Percentiles rank a stretch among this genome's conserved stretches.
Evolutionary conservation across 495 filamentous ascomycete species (phyloP).

Genomic region (Talaromyces proteolyticus): DNA sequence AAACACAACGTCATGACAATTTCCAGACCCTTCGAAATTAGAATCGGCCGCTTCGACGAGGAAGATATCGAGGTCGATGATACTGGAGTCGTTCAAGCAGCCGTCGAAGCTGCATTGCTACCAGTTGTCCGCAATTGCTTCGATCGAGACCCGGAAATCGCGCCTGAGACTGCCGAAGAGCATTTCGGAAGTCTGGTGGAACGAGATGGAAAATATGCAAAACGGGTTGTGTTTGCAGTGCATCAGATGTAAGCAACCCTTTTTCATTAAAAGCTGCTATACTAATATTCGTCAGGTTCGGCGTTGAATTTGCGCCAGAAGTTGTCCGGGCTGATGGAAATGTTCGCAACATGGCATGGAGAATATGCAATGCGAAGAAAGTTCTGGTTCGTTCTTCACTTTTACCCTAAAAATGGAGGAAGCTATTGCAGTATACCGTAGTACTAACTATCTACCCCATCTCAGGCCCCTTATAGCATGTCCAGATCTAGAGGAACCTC

Average conservation of each 20-base stretch:
- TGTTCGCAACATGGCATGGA: conserved; percentile 87
- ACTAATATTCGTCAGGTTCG: conserved; percentile 52
- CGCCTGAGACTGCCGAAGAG: conserved; percentile 74
- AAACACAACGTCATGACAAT: conserved; percentile 96
- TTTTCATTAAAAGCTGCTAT: neutral
- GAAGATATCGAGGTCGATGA: conserved; percentile 49
- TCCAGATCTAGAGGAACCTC: conserved; percentile 33
- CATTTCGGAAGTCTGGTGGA: conserved; percentile 78
- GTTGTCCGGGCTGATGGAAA: conserved; percentile 92
- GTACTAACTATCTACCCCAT: neutral
- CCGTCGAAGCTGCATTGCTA: conserved; percentile 71
- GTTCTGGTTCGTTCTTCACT: conserved; percentile 64
- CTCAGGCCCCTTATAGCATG: conserved; percentile 44
- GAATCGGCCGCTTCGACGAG: conserved; percentile 69
- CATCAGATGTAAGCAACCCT: conserved; percentile 66
- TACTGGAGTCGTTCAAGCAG: conserved; percentile 41
- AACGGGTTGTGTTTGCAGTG: conserved; percentile 86
- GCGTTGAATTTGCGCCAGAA: conserved; percentile 87
- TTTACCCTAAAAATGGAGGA: conserved; percentile 4
- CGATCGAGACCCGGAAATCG: conserved; percentile 86
- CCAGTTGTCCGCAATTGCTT: conserved; percentile 87
- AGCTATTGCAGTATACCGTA: neutral
- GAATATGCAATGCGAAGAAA: conserved; percentile 91
- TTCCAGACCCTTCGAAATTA: conserved; percentile 87
- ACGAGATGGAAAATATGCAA: conserved; percentile 81